phyloP scores from a whole-genome alignment of 305 asterid genomes.

The Rubia occidens region DNA sequence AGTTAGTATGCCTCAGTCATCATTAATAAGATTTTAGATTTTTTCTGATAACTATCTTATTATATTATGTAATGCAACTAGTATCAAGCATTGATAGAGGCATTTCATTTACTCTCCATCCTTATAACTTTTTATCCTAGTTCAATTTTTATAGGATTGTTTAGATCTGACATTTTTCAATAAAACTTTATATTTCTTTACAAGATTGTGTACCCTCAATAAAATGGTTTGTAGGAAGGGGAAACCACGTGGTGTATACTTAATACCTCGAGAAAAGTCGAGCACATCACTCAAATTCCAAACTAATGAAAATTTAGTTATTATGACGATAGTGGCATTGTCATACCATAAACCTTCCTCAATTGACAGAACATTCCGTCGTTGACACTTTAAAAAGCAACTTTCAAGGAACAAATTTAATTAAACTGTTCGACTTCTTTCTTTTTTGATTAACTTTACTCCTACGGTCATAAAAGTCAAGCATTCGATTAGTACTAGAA shows the following conservation, averaged over 20 bases:
- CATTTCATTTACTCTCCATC: not conserved
- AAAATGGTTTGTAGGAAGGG: not conserved
- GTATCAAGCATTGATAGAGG: not conserved
- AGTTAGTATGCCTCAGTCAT: not conserved
- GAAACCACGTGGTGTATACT: not conserved
- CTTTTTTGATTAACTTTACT: too few species aligned
- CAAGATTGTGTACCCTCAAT: not conserved
- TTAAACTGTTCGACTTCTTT: too few species aligned
- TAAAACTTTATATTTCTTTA: not conserved
- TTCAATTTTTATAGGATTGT: not conserved
- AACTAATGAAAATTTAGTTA: too few species aligned
- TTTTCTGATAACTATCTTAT: not conserved
- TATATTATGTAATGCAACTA: not conserved
- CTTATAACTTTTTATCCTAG: not conserved
- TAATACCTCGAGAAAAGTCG: not conserved
- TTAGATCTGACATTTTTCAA: not conserved
- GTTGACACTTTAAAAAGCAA: too few species aligned
- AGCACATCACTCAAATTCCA: not conserved
- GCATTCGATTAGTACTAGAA: not conserved
- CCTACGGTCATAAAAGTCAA: too few species aligned
- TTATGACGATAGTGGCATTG: too few species aligned
- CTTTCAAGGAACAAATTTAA: too few species aligned
- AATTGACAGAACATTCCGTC: too few species aligned
- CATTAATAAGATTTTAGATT: not conserved
- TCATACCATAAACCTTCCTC: too few species aligned